Conservation (phyloP, 495 filamentous ascomycete species). For the Hypoxylon rickii region DNA sequence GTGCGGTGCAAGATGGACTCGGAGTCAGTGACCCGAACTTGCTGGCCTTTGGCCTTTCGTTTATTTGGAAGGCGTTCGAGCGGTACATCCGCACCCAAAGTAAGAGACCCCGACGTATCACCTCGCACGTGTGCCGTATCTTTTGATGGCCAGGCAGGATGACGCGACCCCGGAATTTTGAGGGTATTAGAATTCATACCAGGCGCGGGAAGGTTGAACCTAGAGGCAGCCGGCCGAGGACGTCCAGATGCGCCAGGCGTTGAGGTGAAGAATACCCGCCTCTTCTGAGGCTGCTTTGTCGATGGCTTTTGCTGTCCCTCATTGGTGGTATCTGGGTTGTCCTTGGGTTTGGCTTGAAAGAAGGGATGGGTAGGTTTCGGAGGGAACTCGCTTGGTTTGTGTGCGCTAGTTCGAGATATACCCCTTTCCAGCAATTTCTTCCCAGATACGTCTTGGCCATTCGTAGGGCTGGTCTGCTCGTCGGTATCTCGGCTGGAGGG, state of each 20-base stretch:
- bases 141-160: slow-evolving; percentile 72
- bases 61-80: not conserved
- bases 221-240: slow-evolving; percentile 16
- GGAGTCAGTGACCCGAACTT: slow-evolving; percentile 42
- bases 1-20: slow-evolving; percentile 50
- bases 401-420: slow-evolving; percentile 2
- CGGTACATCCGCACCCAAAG: not conserved
- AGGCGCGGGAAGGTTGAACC: slow-evolving; percentile 35
- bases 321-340: not conserved
- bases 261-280: slow-evolving; percentile 41
- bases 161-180: slow-evolving; percentile 63
- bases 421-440: slow-evolving; percentile 22
- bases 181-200: slow-evolving; percentile 41
- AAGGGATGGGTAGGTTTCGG: slow-evolving; percentile 80
- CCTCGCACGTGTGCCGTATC: slow-evolving; percentile 65
- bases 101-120: not conserved
- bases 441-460: not conserved
- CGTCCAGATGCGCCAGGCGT: slow-evolving; percentile 43
- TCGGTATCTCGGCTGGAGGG: slow-evolving; percentile 12
- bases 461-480: not conserved
- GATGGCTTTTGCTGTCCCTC: slow-evolving; percentile 26
- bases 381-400: slow-evolving; percentile 33
- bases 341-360: slow-evolving; percentile 60
- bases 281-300: slow-evolving; percentile 15
- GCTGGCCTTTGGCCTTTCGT: slow-evolving; percentile 57